Evolutionary conservation across 1,284 basidiomycete species (phyloP).

Genomic region (Ganoderma sinense): DNA sequence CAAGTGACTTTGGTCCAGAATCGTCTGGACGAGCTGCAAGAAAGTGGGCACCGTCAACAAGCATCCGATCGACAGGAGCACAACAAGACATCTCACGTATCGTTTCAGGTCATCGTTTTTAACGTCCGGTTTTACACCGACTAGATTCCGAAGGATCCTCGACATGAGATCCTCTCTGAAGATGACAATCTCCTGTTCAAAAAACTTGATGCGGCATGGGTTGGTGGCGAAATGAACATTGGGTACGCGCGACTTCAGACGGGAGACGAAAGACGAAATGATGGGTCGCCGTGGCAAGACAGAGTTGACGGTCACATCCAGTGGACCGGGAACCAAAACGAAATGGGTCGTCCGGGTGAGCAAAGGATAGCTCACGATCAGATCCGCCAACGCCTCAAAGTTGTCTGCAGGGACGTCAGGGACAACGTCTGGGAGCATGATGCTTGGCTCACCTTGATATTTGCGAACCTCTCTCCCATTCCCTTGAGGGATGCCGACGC

Average conservation of each 20-base stretch:
- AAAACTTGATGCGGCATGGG: conserved; percentile 95
- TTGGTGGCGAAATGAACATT: conserved; percentile 88
- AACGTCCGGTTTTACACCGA: conserved; percentile 83
- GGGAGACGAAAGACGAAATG: conserved; percentile 74
- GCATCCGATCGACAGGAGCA: no score
- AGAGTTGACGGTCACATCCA: conserved; percentile 84
- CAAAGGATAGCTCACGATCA: conserved; percentile 82
- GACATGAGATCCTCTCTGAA: conserved; percentile 96
- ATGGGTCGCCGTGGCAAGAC: conserved; percentile 84
- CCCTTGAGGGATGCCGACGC: conserved; percentile 80
- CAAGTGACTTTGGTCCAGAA: conserved; percentile 93
- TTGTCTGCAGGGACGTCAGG: conserved; percentile 59
- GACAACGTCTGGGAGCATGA: not conserved
- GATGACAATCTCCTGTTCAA: conserved; percentile 95
- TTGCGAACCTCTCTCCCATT: conserved; percentile 79
- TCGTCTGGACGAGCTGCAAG: conserved; percentile 87
- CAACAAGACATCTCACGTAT: conserved; percentile 68
- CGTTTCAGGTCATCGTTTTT: conserved; percentile 83
- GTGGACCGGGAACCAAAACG: conserved; percentile 93
- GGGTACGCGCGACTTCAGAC: conserved; percentile 76
- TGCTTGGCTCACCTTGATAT: conserved; percentile 75
- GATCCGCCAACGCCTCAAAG: conserved; percentile 86
- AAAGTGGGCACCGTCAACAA: not conserved
- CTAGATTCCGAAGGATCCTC: conserved; percentile 90
- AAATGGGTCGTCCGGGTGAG: conserved; percentile 88